These are phyloP conservation scores for Panicum hallii DNA, from an alignment of 202 grass and related monocot species.

Conservation along the genomic window DNA sequence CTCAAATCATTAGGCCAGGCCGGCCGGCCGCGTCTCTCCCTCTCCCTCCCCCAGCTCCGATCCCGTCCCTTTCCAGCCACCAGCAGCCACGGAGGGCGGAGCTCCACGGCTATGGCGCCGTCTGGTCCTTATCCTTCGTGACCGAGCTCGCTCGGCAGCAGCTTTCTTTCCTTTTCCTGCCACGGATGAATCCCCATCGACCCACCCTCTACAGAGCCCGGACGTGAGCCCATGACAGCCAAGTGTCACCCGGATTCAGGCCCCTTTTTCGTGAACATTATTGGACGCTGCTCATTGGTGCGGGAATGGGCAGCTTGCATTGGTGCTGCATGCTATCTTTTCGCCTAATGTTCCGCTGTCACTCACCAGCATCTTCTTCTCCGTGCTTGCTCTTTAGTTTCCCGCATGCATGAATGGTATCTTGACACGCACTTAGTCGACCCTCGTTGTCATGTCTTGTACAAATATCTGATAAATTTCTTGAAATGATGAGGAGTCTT, in stretches of 20 bases:
- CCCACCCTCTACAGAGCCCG: neutral
- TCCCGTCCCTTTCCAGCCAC: conserved; percentile 21
- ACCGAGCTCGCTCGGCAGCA: conserved; percentile 20
- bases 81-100: conserved; percentile 2
- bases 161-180: conserved; percentile 20
- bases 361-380: neutral
- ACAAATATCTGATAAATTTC: neutral
- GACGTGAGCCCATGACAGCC: conserved; percentile 31
- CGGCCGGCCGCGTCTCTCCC: no score
- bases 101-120: conserved; percentile 24
- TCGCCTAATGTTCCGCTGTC: conserved; percentile 20
- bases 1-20: conserved; percentile 39
- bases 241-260: conserved; percentile 33
- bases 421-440: neutral
- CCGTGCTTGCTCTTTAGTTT: neutral
- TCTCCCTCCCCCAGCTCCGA: neutral
- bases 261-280: conserved; percentile 6
- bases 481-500: neutral
- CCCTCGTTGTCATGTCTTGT: no score
- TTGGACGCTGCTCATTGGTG: neutral
- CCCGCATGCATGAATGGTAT: neutral
- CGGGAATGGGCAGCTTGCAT: neutral
- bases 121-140: conserved; percentile 44
- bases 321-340: neutral
- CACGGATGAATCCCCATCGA: conserved; percentile 37